These are phyloP conservation scores for Scedosporium boydii DNA, from an alignment of 2,329 filamentous ascomycete genomes.

Conservation along the genomic window DNA sequence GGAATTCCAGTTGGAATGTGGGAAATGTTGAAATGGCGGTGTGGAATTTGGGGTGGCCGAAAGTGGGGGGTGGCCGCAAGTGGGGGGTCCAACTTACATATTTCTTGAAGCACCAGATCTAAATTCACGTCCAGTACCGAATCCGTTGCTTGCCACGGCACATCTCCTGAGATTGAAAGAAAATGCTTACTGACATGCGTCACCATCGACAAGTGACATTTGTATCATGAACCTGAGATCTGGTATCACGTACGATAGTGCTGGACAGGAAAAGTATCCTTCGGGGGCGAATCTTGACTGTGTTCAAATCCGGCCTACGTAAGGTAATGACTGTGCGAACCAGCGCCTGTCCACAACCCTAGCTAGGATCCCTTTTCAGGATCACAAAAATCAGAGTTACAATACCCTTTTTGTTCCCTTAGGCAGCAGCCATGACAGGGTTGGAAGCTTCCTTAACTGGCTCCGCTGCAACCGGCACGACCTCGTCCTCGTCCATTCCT, in stretches of 20 bases:
- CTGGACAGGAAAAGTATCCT: too few relatives aligned
- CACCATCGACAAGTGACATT: too few relatives aligned
- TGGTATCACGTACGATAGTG: too few relatives aligned
- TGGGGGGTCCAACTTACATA: too few relatives aligned
- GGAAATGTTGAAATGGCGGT: too few relatives aligned
- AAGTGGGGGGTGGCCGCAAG: too few relatives aligned
- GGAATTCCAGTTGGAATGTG: too few relatives aligned
- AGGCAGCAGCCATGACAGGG: conserved; percentile 1
- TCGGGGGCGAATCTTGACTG: too few relatives aligned
- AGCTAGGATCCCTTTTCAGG: neutral
- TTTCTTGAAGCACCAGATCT: neutral
- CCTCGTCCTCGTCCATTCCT: conserved; percentile 35
- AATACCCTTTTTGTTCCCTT: neutral
- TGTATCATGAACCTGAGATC: too few relatives aligned
- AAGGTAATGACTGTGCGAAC: neutral
- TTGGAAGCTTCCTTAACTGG: neutral
- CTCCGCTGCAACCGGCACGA: neutral
- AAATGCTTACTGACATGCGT: neutral
- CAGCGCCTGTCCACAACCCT: neutral
- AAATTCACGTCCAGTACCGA: too few relatives aligned
- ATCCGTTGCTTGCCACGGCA: neutral
- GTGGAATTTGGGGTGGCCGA: too few relatives aligned
- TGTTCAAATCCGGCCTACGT: neutral
- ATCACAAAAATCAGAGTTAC: too few relatives aligned
- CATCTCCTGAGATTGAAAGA: neutral